A percentile compares a stretch with the other conserved stretches of the same genome.
These are phyloP conservation scores for Phylloporus sp. DNA, from an alignment of 768 basidiomycete species.

Conservation along the genomic window DNA sequence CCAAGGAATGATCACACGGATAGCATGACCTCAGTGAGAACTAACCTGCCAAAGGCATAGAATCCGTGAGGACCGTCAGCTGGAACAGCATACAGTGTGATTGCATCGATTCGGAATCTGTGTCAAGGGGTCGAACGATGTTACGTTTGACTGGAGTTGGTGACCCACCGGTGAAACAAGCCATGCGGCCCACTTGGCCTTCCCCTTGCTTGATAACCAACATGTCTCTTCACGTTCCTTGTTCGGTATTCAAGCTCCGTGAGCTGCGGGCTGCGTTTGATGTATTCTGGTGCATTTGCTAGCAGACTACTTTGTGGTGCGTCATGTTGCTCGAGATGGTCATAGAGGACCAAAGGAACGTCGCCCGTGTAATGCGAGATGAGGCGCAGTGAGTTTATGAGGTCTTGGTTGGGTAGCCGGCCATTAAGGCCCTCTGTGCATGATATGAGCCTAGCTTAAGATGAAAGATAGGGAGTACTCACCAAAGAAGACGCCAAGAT, in stretches of 20 bases:
- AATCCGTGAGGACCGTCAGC: constrained; percentile 93
- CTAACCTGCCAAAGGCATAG: constrained; percentile 83
- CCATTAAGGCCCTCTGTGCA: constrained; percentile 88
- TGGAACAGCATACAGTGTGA: constrained; percentile 86
- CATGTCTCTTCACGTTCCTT: constrained; percentile 64
- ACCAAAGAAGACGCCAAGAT: constrained; percentile 95
- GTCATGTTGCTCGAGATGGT: constrained; percentile 56
- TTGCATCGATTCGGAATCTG: constrained; percentile 91
- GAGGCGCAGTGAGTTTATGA: constrained; percentile 74
- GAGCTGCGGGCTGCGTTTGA: constrained; percentile 41
- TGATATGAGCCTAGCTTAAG: background rate
- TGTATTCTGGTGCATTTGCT: constrained; percentile 42
- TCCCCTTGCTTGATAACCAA: constrained; percentile 73
- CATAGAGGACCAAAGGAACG: constrained; percentile 77
- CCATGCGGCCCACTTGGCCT: constrained; percentile 85
- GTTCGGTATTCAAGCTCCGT: constrained; percentile 54
- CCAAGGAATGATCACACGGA: background rate
- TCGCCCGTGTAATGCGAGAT: constrained; percentile 70
- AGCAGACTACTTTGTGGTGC: constrained; percentile 32
- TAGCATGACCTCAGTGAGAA: background rate
- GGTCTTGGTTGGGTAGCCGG: constrained; percentile 91
- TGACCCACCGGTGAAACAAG: constrained; percentile 71
- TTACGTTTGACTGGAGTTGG: constrained; percentile 15
- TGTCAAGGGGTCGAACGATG: background rate
- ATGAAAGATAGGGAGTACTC: constrained; percentile 18